Evolutionary conservation across 2,329 filamentous ascomycete species (phyloP), one percentile per base, ranked within the genome.

Genomic region (Alternaria brassicicola): DNA sequence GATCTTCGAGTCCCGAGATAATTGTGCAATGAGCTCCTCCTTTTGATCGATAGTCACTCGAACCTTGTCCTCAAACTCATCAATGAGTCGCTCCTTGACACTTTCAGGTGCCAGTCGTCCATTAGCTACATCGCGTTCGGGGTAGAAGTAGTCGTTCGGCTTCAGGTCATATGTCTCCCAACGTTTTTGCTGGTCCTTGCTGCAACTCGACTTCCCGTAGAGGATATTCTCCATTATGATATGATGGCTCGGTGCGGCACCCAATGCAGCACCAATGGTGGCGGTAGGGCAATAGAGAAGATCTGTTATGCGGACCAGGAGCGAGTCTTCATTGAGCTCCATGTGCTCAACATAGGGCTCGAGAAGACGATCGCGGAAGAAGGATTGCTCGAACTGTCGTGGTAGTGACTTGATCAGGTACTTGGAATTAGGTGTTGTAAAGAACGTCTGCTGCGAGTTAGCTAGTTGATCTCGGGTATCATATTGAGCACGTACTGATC

Each of bases 141-240:
- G 90, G 69, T 88, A 92, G 78, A 92, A 92, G 77, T 92, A 92
- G 56, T 86, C 85, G 21, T 84, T 85, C 0, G 90, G 90, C 69
- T 93, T 93, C 47, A 92, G 82, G 59, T 92, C 90, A 76, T 88
- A 92, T 1, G 85, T 87, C 70, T 92, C 86, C 89, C 89, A 92
- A 17, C 81, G 76, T 43, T 80, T 72, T 54, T 78, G 70, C 43
- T 76, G 72, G 9, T 70, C 69, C 53, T 80, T 78, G 12, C 79
- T 76, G 13, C 80, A 72, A 36, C 61, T 69, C 3, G 68, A 79
- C 61, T 86, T 83, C 2, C 89, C 89, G 61, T 85, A 86, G 23
- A 91, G 78, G 2, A 91, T 80, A 69, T 92, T 92, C 73, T 92
- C 89, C 90, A 92, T 92, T 67, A 92, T 82, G 59, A 92, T 89